Conservation (phyloP, 495 filamentous ascomycete species). For the Aspergillus leporis region DNA sequence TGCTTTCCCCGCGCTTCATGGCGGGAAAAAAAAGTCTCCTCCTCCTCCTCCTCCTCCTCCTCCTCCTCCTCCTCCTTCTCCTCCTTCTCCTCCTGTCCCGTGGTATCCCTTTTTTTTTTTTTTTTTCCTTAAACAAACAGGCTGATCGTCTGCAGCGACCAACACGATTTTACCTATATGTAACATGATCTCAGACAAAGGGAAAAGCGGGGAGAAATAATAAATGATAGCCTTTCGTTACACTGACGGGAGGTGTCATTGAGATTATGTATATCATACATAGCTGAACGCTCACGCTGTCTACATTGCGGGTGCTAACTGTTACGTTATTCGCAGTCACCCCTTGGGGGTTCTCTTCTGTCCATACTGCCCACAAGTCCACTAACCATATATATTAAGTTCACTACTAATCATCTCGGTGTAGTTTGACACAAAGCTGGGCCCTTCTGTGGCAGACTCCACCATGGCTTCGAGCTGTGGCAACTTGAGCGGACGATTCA, state of each 20-base stretch:
- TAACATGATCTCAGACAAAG: background rate
- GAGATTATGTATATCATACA: no score
- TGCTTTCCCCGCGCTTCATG: slow-evolving; percentile 13
- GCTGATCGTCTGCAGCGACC: background rate
- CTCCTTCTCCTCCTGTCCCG: background rate
- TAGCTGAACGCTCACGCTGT: background rate
- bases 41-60: no score
- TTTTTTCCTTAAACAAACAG: background rate
- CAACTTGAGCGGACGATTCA: background rate
- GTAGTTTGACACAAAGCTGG: background rate
- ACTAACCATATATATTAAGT: background rate
- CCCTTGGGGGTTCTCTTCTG: background rate
- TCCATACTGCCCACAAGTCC: background rate
- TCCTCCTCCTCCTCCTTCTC: no score
- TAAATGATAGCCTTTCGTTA: background rate
- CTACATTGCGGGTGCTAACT: background rate
- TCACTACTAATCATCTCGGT: background rate
- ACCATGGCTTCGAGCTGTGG: background rate
- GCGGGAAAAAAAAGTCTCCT: slow-evolving; percentile 1
- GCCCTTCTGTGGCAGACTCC: background rate
- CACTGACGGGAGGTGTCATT: no score
- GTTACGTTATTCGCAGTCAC: background rate
- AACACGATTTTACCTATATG: background rate
- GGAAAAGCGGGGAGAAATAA: background rate
- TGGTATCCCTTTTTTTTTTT: background rate